These are phyloP conservation scores for Parathielavia appendiculata DNA, from an alignment of 495 filamentous ascomycete species.

Conservation along the genomic window DNA sequence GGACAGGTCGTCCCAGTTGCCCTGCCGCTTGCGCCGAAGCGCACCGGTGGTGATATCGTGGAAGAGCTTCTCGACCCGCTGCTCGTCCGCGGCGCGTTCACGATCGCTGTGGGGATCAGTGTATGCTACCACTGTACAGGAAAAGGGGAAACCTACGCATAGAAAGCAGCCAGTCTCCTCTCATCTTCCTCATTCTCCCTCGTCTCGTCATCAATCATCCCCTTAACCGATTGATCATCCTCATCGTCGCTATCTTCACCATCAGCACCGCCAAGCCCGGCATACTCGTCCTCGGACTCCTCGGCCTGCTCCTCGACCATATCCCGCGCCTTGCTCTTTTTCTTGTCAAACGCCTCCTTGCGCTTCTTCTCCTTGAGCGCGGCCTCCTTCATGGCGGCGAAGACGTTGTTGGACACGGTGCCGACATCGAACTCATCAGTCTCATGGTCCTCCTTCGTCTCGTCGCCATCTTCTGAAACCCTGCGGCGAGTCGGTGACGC, in stretches of 20 bases:
- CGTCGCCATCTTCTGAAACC: slow-evolving; percentile 48
- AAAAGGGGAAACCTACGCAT: slow-evolving; percentile 61
- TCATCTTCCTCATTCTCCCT: slow-evolving; percentile 70
- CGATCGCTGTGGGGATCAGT: slow-evolving; percentile 49
- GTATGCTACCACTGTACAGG: background rate
- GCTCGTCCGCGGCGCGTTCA: slow-evolving; percentile 67
- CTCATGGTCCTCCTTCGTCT: slow-evolving; percentile 44
- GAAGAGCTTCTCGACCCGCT: slow-evolving; percentile 81
- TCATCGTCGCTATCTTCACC: slow-evolving; percentile 79
- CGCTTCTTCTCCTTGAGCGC: slow-evolving; percentile 50
- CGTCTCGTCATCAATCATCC: slow-evolving; percentile 81
- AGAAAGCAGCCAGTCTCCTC: slow-evolving; percentile 74
- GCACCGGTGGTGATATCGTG: slow-evolving; percentile 85
- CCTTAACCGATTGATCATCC: slow-evolving; percentile 55
- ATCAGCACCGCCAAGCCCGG: slow-evolving; percentile 83
- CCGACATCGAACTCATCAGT: slow-evolving; percentile 48
- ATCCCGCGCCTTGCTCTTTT: slow-evolving; percentile 78
- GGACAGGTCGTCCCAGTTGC: slow-evolving; percentile 71
- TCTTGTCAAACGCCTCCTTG: slow-evolving; percentile 65
- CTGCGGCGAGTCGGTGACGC: slow-evolving; percentile 10
- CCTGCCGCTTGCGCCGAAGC: slow-evolving; percentile 71
- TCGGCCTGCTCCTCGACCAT: slow-evolving; percentile 92
- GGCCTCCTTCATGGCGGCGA: slow-evolving; percentile 71
- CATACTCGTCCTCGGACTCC: slow-evolving; percentile 98
- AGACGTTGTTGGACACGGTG: slow-evolving; percentile 44